These are phyloP conservation scores for Penicillium nordicum DNA, from an alignment of 2,329 filamentous ascomycete species.

Conservation along the genomic window DNA sequence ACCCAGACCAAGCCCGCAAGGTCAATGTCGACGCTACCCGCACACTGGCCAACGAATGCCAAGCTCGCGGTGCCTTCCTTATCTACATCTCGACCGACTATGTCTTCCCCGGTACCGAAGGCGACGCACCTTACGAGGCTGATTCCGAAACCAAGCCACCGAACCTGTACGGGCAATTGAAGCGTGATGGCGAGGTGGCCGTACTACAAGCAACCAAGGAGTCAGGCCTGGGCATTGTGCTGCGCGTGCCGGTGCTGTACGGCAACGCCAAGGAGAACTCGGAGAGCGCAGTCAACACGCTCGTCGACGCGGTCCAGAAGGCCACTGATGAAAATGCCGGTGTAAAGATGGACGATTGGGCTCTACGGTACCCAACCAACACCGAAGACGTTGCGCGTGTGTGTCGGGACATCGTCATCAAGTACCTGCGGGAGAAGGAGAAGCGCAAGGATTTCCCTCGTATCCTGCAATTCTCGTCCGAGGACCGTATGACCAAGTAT, in stretches of 20 bases:
- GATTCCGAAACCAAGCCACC: slow-evolving; percentile 64
- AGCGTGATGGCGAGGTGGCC: slow-evolving; percentile 66
- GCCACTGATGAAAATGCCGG: slow-evolving; percentile 60
- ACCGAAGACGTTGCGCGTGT: slow-evolving; percentile 83
- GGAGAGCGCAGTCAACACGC: slow-evolving; percentile 78
- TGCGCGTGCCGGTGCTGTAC: slow-evolving; percentile 82
- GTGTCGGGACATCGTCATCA: slow-evolving; percentile 67
- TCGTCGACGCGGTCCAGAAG: slow-evolving; percentile 74
- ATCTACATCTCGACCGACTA: slow-evolving; percentile 73
- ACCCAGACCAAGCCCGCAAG: slow-evolving; percentile 69
- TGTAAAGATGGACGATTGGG: slow-evolving; percentile 82
- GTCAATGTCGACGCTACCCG: slow-evolving; percentile 72
- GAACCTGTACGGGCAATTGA: slow-evolving; percentile 76
- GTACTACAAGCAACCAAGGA: slow-evolving; percentile 60
- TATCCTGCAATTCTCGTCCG: slow-evolving; percentile 80
- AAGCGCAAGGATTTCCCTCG: slow-evolving; percentile 58
- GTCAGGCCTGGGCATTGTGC: slow-evolving; percentile 61
- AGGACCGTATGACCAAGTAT: slow-evolving; percentile 85
- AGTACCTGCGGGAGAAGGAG: slow-evolving; percentile 57
- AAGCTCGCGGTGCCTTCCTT: slow-evolving; percentile 48
- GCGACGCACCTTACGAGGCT: slow-evolving; percentile 79
- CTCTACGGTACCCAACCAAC: slow-evolving; percentile 79
- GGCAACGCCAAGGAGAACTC: slow-evolving; percentile 66
- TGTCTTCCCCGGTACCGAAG: slow-evolving; percentile 71
- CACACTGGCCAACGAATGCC: slow-evolving; percentile 64